Conservation (phyloP, 176 grass and related monocot species). For the Sorghum bicolor region DNA sequence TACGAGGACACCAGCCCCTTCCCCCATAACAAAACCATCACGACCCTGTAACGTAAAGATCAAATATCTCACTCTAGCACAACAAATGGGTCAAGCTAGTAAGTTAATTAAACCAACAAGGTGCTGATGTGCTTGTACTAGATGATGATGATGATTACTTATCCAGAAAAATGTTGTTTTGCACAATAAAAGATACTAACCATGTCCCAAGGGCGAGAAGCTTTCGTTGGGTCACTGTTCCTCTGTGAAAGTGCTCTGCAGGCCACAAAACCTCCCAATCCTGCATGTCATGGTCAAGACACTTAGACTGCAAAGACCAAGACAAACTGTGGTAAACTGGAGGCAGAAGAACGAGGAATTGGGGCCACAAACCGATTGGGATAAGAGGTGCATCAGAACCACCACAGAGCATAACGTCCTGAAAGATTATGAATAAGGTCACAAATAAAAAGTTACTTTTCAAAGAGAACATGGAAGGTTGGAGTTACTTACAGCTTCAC, state of each 20-base stretch:
- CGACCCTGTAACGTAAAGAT: slow-evolving; percentile 51
- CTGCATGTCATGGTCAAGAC: slow-evolving; percentile 43
- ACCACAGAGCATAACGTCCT: slow-evolving; percentile 99
- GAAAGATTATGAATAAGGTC: slow-evolving; percentile 36
- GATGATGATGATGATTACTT: background rate
- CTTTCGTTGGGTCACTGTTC: slow-evolving; percentile 92
- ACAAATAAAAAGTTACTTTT: slow-evolving; percentile 1
- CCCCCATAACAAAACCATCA: slow-evolving; percentile 99
- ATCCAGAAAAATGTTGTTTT: background rate
- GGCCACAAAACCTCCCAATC: slow-evolving; percentile 97
- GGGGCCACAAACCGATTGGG: slow-evolving; percentile 66
- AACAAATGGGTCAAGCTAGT: slow-evolving; percentile 5
- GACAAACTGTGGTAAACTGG: slow-evolving; percentile 18
- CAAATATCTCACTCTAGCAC: background rate
- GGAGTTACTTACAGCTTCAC: slow-evolving; percentile 75
- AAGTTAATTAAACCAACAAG: slow-evolving; percentile 11
- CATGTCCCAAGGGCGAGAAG: slow-evolving; percentile 95
- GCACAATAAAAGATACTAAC: slow-evolving; percentile 42
- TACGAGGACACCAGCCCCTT: slow-evolving; percentile 93
- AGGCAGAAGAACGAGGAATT: slow-evolving; percentile 4
- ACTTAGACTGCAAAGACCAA: background rate
- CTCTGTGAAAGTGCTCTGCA: slow-evolving; percentile 97
- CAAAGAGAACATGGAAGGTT: background rate
- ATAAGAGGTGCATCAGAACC: slow-evolving; percentile 96
- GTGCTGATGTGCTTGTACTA: background rate